phyloP scores from a whole-genome alignment of 1,284 basidiomycete species.

The Ganoderma lucidum region DNA sequence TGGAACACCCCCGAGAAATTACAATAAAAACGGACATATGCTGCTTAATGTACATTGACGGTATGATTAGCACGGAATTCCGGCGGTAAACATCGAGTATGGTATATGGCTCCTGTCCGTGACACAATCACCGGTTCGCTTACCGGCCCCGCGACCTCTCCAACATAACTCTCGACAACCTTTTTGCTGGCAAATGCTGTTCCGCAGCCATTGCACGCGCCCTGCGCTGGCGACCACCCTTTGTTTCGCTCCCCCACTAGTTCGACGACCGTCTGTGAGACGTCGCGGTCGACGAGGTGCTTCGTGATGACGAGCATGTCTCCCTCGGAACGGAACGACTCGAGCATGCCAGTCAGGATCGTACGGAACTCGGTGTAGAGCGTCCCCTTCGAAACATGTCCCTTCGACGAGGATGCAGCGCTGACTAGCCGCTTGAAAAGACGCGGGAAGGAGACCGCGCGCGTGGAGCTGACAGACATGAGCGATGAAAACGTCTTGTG shows the following conservation, averaged over 20 bases:
- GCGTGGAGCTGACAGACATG: constrained; percentile 84
- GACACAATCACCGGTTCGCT: constrained; percentile 57
- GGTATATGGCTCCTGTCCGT: constrained; percentile 68
- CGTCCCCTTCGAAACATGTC: constrained; percentile 58
- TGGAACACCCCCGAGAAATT: constrained; percentile 16
- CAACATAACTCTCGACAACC: constrained; percentile 8
- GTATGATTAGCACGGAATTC: constrained; percentile 35
- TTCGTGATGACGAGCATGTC: constrained; percentile 93
- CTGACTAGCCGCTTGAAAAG: constrained; percentile 92
- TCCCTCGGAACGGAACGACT: constrained; percentile 91
- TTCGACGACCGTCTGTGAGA: constrained; percentile 77
- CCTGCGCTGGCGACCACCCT: constrained; percentile 41
- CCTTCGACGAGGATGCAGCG: constrained; percentile 61
- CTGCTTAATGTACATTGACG: constrained; percentile 44
- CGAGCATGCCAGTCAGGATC: constrained; percentile 93
- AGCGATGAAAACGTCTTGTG: constrained; percentile 88
- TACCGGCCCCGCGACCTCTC: constrained; percentile 26
- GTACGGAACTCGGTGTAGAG: constrained; percentile 92
- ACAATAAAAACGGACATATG: constrained; percentile 24
- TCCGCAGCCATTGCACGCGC: constrained; percentile 36
- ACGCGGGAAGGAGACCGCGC: constrained; percentile 88
- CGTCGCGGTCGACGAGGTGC: constrained; percentile 83
- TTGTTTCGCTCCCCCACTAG: constrained; percentile 40
- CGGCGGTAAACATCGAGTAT: constrained; percentile 56
- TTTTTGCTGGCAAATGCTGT: constrained; percentile 34